Evolutionary conservation across 768 basidiomycete genomes (phyloP).

Genomic region (Dacryopinax primogenitus): DNA sequence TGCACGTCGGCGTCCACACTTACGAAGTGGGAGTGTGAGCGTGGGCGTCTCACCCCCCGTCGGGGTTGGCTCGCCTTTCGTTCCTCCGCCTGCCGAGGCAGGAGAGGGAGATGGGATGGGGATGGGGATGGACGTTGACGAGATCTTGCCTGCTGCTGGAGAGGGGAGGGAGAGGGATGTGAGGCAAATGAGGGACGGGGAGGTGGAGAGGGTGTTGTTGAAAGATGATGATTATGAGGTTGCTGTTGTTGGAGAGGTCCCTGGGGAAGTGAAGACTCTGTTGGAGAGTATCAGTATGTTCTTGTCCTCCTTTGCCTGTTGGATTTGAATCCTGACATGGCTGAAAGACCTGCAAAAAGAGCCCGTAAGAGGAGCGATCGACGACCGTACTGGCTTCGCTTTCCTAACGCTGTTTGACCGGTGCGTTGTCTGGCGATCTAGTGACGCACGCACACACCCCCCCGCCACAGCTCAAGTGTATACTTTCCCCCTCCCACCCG

Average conservation of each 20-base stretch:
- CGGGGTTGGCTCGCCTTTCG: too few relatives aligned
- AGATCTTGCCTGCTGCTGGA: not conserved
- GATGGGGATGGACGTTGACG: not conserved
- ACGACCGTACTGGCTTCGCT: conserved; percentile 4
- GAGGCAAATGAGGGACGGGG: not conserved
- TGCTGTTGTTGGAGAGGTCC: not conserved
- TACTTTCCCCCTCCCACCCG: not conserved
- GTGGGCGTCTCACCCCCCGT: too few relatives aligned
- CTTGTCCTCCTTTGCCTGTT: not conserved
- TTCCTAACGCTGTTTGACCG: not conserved
- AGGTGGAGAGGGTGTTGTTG: not conserved
- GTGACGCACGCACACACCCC: not conserved
- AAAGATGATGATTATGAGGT: conserved; percentile 7
- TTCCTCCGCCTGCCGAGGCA: not conserved
- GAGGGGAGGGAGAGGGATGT: not conserved
- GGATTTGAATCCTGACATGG: not conserved
- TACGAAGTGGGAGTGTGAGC: too few relatives aligned
- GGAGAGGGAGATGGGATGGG: not conserved
- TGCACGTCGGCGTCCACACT: not conserved
- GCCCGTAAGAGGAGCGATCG: not conserved
- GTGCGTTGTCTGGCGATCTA: not conserved
- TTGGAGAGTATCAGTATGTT: not conserved
- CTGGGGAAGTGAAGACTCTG: not conserved
- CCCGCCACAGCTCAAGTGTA: not conserved
- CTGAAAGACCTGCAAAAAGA: not conserved